Evolutionary conservation across 805 yeast genomes (phyloP).

Genomic region (Ogataea trehalophila): DNA sequence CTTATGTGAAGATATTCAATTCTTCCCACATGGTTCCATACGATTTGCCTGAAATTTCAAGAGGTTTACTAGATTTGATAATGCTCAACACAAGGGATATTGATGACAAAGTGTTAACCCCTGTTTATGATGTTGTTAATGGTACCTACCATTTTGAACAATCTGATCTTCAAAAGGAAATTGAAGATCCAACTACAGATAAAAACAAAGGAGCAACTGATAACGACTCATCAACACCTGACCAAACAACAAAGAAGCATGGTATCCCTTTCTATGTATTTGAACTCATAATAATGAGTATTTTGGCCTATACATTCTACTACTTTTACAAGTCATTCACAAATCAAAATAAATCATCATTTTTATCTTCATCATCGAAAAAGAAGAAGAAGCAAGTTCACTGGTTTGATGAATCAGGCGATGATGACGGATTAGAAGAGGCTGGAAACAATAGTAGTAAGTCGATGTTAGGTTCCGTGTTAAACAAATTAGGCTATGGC

Average conservation of each 20-base stretch:
- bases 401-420: slow-evolving; percentile 27
- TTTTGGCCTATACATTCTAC: slow-evolving; percentile 19
- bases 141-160: slow-evolving; percentile 3
- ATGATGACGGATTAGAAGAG: slow-evolving; percentile 1
- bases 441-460: not conserved
- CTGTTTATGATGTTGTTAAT: slow-evolving; percentile 22
- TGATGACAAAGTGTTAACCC: slow-evolving; percentile 20
- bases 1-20: slow-evolving; percentile 67
- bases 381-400: slow-evolving; percentile 33
- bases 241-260: slow-evolving; percentile 2
- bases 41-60: slow-evolving; percentile 64
- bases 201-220: not conserved
- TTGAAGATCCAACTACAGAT: not conserved
- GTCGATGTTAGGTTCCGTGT: slow-evolving; percentile 16
- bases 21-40: slow-evolving; percentile 94
- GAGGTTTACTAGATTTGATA: slow-evolving; percentile 62
- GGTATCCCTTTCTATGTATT: slow-evolving; percentile 19
- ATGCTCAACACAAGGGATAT: slow-evolving; percentile 29
- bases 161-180: slow-evolving; percentile 5
- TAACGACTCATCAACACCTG: not conserved
- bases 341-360: slow-evolving; percentile 16
- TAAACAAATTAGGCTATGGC: slow-evolving; percentile 33
- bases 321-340: slow-evolving; percentile 22
- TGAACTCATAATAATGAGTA: slow-evolving; percentile 19
- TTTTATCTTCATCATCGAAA: slow-evolving; percentile 17